Conservation (phyloP, 2,329 filamentous ascomycete genomes). For the Xylaria multiplex region DNA sequence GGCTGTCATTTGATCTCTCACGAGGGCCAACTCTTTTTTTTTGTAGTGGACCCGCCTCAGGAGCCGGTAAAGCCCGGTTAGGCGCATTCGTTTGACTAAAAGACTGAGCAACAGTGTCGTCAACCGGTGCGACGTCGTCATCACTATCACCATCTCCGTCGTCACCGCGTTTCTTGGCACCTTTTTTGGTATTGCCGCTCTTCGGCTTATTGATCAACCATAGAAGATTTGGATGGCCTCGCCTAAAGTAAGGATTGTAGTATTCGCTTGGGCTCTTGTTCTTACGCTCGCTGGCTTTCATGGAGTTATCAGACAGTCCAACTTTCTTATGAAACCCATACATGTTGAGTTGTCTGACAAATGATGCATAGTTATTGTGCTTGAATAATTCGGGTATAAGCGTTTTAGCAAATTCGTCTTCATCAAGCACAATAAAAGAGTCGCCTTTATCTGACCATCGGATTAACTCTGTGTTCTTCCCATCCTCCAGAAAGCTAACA, state of each 20-base stretch:
- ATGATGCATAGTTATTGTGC: conserved; percentile 98
- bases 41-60: conserved; percentile 61
- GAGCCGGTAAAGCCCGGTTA: conserved; percentile 54
- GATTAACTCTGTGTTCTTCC: conserved; percentile 93
- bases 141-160: conserved; percentile 77
- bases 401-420: conserved; percentile 97
- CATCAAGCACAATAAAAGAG: conserved; percentile 95
- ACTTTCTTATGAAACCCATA: conserved; percentile 98
- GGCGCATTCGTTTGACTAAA: conserved; percentile 45
- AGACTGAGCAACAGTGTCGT: conserved; percentile 57
- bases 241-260: conserved; percentile 94
- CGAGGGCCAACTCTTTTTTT: conserved; percentile 78
- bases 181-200: conserved; percentile 69
- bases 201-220: conserved; percentile 98
- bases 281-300: conserved; percentile 96
- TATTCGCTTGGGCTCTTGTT: conserved; percentile 99
- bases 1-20: conserved; percentile 82
- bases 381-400: conserved; percentile 99
- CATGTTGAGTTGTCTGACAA: conserved; percentile 94
- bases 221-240: conserved; percentile 88
- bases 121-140: conserved; percentile 62
- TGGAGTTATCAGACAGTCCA: conserved; percentile 93
- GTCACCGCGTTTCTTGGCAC: conserved; percentile 68
- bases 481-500: conserved; percentile 89
- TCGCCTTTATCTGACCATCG: conserved; percentile 97